A percentile compares a stretch with the other conserved stretches of the same genome.
Conservation (phyloP, 495 filamentous ascomycete genomes). For the Acidiella bohemica region DNA sequence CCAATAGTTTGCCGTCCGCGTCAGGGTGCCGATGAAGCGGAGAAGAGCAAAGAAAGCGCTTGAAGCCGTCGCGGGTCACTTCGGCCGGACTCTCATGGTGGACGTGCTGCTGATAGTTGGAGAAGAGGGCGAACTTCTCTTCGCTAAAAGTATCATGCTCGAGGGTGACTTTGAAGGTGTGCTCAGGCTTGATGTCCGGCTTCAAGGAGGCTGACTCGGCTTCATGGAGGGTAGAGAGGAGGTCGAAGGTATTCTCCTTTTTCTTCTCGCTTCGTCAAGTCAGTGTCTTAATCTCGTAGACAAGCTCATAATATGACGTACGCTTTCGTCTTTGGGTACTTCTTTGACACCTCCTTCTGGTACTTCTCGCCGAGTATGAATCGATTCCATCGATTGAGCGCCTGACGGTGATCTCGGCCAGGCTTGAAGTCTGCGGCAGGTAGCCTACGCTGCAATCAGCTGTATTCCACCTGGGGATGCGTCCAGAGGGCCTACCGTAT, state of each 20-base stretch:
- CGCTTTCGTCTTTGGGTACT: constrained; percentile 66
- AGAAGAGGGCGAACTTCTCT: constrained; percentile 73
- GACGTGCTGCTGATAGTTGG: constrained; percentile 71
- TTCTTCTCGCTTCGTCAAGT: constrained; percentile 49
- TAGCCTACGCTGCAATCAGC: constrained; percentile 37
- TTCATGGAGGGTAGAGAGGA: constrained; percentile 60
- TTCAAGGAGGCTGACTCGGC: constrained; percentile 45
- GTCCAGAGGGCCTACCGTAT: constrained; percentile 43
- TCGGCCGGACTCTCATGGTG: constrained; percentile 59
- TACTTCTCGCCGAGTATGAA: constrained; percentile 72
- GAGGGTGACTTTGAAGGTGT: constrained; percentile 64
- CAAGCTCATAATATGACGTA: no score
- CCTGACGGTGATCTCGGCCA: constrained; percentile 69
- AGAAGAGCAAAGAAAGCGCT: constrained; percentile 69
- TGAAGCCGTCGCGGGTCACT: constrained; percentile 58
- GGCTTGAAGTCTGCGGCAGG: constrained; percentile 58
- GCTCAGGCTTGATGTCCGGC: constrained; percentile 51
- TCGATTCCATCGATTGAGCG: constrained; percentile 80
- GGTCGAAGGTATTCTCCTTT: constrained; percentile 50
- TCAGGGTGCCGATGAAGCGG: constrained; percentile 47
- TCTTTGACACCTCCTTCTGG: constrained; percentile 52
- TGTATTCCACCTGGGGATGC: constrained; percentile 4
- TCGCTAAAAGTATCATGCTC: constrained; percentile 70
- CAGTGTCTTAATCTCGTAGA: neutral
- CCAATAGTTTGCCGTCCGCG: constrained; percentile 41